Percentiles rank a stretch among this genome's conserved stretches.
Conservation (phyloP, 2,329 filamentous ascomycete species). For the Diaporthe vexans region DNA sequence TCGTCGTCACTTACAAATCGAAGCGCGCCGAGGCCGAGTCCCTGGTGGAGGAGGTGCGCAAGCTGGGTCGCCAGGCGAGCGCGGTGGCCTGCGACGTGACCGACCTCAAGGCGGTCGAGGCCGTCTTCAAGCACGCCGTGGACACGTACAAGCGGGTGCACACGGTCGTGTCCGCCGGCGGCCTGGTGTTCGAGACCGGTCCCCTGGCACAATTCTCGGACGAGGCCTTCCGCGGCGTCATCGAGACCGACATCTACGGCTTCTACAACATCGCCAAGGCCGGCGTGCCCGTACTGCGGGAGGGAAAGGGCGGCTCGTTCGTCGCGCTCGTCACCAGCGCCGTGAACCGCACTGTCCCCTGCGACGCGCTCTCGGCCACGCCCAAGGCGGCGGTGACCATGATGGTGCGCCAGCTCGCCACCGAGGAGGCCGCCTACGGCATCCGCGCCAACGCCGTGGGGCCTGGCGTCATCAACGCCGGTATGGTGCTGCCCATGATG, state of each 20-base stretch:
- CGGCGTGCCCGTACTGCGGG: constrained; percentile 3
- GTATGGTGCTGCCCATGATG: constrained; percentile 27
- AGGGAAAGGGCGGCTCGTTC: constrained; percentile 25
- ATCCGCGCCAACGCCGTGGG: constrained; percentile 26
- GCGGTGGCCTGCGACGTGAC: constrained; percentile 17
- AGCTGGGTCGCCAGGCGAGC: constrained; percentile 25
- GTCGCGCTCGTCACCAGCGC: constrained; percentile 27
- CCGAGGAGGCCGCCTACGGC: constrained; percentile 18
- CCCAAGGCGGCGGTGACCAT: constrained; percentile 1
- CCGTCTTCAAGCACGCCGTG: constrained; percentile 28
- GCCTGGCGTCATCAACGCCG: constrained; percentile 10
- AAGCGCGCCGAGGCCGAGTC: constrained; percentile 12
- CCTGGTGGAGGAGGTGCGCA: constrained; percentile 17
- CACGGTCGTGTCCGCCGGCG: constrained; percentile 27
- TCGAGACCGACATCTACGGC: constrained; percentile 25
- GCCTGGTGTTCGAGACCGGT: constrained; percentile 20
- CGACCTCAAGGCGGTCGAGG: constrained; percentile 15
- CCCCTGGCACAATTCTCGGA: constrained; percentile 10
- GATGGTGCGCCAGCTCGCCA: constrained; percentile 32
- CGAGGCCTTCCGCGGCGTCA: constrained; percentile 23
- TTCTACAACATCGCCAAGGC: constrained; percentile 29
- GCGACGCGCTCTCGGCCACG: background rate
- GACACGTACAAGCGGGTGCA: constrained; percentile 21
- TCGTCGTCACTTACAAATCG: constrained; percentile 21
- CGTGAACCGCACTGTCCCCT: constrained; percentile 14